phyloP scores from a whole-genome alignment of 169 alveolate genomes.

The Cystoisospora suis region DNA sequence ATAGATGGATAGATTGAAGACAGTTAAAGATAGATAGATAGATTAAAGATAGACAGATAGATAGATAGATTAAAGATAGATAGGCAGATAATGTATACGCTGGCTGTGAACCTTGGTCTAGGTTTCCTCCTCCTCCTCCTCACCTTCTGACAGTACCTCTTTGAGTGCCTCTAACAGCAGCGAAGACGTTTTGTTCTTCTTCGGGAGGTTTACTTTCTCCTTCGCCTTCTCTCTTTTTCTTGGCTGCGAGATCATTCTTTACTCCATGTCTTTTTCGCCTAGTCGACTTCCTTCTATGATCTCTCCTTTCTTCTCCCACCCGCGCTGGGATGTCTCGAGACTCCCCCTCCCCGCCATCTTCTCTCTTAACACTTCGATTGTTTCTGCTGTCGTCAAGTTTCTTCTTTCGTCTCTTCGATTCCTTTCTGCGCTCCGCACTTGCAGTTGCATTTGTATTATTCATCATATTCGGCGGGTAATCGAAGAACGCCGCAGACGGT shows the following conservation, averaged over 20 bases:
- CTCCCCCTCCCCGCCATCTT: not conserved
- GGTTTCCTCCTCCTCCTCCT: too few species aligned
- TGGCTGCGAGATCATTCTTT: not conserved
- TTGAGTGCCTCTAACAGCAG: conserved; percentile 30
- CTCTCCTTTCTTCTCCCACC: not conserved
- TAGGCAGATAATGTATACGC: too few species aligned
- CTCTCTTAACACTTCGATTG: not conserved
- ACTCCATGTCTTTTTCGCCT: not conserved
- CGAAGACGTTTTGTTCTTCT: conserved; percentile 21
- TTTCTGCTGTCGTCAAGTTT: not conserved
- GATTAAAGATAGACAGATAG: too few species aligned
- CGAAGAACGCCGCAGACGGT: conserved; percentile 40
- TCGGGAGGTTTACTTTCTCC: not conserved
- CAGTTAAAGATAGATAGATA: too few species aligned
- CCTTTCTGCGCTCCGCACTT: not conserved
- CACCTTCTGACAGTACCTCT: conserved; percentile 23
- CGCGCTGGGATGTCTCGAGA: not conserved
- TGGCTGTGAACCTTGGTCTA: too few species aligned
- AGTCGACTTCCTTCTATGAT: not conserved
- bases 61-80: too few species aligned
- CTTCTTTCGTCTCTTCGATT: not conserved
- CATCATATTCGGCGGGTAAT: not conserved
- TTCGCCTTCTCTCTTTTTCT: not conserved
- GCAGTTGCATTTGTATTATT: not conserved
- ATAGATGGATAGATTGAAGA: too few species aligned